phyloP scores from a whole-genome alignment of 2,329 filamentous ascomycete species.

The Pseudogymnoascus sp. region DNA sequence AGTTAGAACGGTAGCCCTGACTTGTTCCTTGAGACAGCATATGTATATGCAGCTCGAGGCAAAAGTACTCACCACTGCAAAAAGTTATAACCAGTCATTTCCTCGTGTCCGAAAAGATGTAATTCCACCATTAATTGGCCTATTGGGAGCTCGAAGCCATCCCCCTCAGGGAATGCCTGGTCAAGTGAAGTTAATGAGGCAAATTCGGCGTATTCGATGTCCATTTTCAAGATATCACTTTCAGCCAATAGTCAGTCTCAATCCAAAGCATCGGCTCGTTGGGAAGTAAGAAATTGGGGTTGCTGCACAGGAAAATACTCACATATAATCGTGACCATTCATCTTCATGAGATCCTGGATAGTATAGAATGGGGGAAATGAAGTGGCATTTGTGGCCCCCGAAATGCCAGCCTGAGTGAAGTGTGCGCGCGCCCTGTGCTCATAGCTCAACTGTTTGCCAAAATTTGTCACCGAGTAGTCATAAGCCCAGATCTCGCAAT shows the following conservation, averaged over 20 bases:
- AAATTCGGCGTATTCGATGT: conserved; percentile 32
- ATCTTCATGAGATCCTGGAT: conserved; percentile 31
- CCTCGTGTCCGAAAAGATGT: conserved; percentile 19
- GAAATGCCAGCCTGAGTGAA: conserved; percentile 29
- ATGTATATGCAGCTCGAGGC: background rate
- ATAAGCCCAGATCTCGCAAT: conserved; percentile 33
- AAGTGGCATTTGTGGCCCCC: conserved; percentile 22
- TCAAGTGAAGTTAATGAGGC: conserved; percentile 24
- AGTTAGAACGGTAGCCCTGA: background rate
- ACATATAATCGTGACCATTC: conserved; percentile 32
- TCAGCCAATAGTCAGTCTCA: conserved; percentile 7
- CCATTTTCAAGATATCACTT: conserved; percentile 34
- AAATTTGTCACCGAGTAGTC: conserved; percentile 31
- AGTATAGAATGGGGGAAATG: conserved; percentile 27
- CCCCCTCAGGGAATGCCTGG: conserved; percentile 15
- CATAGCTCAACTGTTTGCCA: conserved; percentile 14
- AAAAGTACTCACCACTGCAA: conserved; percentile 17
- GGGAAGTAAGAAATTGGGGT: background rate
- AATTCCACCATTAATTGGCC: conserved; percentile 19
- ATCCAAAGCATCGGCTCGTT: background rate
- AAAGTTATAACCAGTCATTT: conserved; percentile 18
- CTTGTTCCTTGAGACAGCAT: background rate
- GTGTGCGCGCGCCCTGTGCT: conserved; percentile 20
- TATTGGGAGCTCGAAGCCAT: conserved; percentile 16
- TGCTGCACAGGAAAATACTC: background rate